These are phyloP conservation scores for Apiospora arundinis DNA, from an alignment of 2,329 filamentous ascomycete genomes.

Conservation along the genomic window DNA sequence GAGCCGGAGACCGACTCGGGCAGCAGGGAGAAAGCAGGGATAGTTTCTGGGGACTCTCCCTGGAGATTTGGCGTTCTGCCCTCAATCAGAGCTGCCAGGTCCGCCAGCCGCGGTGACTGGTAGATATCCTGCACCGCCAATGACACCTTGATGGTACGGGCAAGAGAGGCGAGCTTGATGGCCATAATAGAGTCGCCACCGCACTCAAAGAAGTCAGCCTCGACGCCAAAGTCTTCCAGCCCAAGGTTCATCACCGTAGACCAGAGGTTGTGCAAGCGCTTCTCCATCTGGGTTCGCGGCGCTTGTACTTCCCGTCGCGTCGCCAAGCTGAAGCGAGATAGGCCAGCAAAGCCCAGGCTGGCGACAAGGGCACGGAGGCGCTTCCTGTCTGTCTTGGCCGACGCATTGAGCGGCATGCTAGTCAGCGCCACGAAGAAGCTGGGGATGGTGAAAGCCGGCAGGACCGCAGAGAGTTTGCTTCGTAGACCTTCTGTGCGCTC, in stretches of 20 bases:
- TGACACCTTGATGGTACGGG: slow-evolving; percentile 16
- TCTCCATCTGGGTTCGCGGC: neutral
- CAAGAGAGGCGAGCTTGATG: slow-evolving; percentile 50
- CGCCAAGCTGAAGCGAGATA: neutral
- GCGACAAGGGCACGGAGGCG: neutral
- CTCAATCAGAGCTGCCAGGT: neutral
- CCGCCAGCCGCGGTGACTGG: neutral
- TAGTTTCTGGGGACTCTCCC: neutral
- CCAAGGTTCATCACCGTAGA: neutral
- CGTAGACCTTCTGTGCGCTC: neutral
- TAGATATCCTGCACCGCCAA: slow-evolving; percentile 11
- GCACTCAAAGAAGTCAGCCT: slow-evolving; percentile 39
- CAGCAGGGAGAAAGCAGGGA: slow-evolving; percentile 6
- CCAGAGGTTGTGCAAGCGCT: slow-evolving; percentile 13
- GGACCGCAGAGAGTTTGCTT: neutral
- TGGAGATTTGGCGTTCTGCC: neutral
- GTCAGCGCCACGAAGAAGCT: slow-evolving; percentile 23
- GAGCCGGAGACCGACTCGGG: neutral
- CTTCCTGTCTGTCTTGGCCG: slow-evolving; percentile 26
- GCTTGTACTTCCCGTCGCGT: neutral
- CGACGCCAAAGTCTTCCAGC: neutral
- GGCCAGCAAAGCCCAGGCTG: neutral
- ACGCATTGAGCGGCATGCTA: slow-evolving; percentile 22
- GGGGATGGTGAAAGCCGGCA: slow-evolving; percentile 27
- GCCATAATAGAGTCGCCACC: slow-evolving; percentile 41